phyloP scores from a whole-genome alignment of 352 stramenopile species.

The Globisporangium sylvaticum region DNA sequence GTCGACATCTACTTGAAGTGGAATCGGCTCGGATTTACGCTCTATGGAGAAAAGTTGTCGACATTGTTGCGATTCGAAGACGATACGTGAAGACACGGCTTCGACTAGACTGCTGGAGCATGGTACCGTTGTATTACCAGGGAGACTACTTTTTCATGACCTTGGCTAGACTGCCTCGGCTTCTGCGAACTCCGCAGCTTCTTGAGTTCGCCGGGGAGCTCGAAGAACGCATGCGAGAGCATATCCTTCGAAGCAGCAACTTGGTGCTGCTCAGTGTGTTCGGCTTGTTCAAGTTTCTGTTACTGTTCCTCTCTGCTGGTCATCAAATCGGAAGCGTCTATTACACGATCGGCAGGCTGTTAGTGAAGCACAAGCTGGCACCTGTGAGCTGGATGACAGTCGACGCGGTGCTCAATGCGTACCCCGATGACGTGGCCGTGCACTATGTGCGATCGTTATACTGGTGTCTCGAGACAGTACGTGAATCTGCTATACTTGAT shows the following conservation, averaged over 20 bases:
- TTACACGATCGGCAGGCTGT: slow-evolving; percentile 20
- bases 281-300: slow-evolving; percentile 25
- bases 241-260: slow-evolving; percentile 9
- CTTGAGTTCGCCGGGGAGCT: slow-evolving; percentile 17
- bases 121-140: slow-evolving; percentile 34
- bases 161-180: slow-evolving; percentile 16
- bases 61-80: slow-evolving; percentile 29
- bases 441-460: slow-evolving; percentile 24
- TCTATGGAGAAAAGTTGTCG: slow-evolving; percentile 40
- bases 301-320: slow-evolving; percentile 20
- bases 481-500: not conserved
- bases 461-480: slow-evolving; percentile 25
- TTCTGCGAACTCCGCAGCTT: slow-evolving; percentile 19
- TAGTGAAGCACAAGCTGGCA: slow-evolving; percentile 18
- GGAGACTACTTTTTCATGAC: slow-evolving; percentile 23
- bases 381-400: slow-evolving; percentile 18
- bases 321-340: slow-evolving; percentile 24
- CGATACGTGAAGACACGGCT: slow-evolving; percentile 28
- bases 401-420: slow-evolving; percentile 16
- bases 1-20: slow-evolving; percentile 40
- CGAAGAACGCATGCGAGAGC: slow-evolving; percentile 14
- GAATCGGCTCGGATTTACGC: slow-evolving; percentile 32
- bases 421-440: slow-evolving; percentile 12
- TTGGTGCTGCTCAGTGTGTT: slow-evolving; percentile 14
- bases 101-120: slow-evolving; percentile 34